Base-by-base conservation (phyloP, 2,329 filamentous ascomycete genomes). In the Xylaria sp. region DNA sequence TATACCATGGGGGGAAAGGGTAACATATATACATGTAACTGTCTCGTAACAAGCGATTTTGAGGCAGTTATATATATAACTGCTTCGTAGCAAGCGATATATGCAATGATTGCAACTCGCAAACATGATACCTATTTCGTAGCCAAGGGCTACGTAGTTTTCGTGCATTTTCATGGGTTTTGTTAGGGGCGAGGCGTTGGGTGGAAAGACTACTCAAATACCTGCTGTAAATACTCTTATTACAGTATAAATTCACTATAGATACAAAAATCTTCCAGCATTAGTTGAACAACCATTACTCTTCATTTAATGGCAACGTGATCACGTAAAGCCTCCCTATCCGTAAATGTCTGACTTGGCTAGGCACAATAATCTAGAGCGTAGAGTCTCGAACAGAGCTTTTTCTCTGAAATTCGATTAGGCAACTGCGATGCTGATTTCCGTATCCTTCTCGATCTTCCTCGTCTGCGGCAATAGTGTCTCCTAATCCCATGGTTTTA, bases 111-210 rank as follows among this genome's bases (percentile, higher is more conserved):
- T 51, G 17, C 48, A 33, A 42, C 28, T 46, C 46, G 38, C 44
- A 64, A 60, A 60, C 44, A 38, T 60, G 61, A 67, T 58, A 63
- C 57, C 62, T 53, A 42, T 28, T 51, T 40, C n/a, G 40, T 68
- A 51, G 49, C 58, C 48, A 9, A 48, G 26, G 36, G 59, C 40
- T 49, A 48, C 31, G 17, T 15, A 26, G 28, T 63, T n/a, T 49
- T 64, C 49, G 4, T 54, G 60, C 60, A 67, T 67, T 67, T 67
- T 40, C 65, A 67, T 20, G 48, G 48, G 23, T 4, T 59, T 56
- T 33, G 20, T 51, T 36, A 36, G 4, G 38, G 48, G 53, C 38
- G 6, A 65, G 61, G 57, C 48, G 56, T 65, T 60, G 5, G 20
- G 44, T 28, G 13, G 7, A 65, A 64, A 42, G 28, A 20, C 26